Evolutionary conservation across 1,284 basidiomycete genomes (phyloP), one percentile per base, ranked within the genome.

Genomic region (Rhizopogon parksii): DNA sequence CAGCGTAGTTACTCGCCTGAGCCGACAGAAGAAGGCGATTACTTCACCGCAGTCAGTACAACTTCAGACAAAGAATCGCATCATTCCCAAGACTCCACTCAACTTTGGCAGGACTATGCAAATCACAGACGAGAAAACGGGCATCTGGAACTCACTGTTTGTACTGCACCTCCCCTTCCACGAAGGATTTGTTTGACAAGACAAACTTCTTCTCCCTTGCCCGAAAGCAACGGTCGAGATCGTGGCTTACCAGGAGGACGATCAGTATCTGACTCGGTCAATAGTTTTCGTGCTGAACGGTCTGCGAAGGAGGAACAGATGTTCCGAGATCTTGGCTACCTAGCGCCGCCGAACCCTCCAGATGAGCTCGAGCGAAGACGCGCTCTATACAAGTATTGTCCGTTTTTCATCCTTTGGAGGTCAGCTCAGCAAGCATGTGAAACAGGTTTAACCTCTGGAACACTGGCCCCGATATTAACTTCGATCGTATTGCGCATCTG

Each of bases 401-500:
- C 34, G 5, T 35, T 38, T 47, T 12, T 35, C 14, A 32, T 27
- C 17, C 37, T 34, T 37, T 58, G 45, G 57, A 39, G 46, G 43
- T 34, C 42, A 45, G 14, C 42, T 45, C 17, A 45, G 30, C 8
- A 2, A 45, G 42, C 15, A n/a, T 63, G n/a, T 4, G 7, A 50
- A 52, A 60, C 57, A 88, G 87, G 57, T 93, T 89, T 71, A 92
- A 92, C 58, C 88, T 95, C 30, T 83, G 91, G 76, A 82, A 89
- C 57, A 92, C 91, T 0, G 82, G 82, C 14, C 76, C 84, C 14
- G 92, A 97, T 64, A 73, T 82, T 57, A 95, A 95, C 65, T 96
- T 97, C 65, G 93, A 96, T 67, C 81, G 94, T 17, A 95, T 97
- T 56, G 85, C 79, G 57, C 91, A 80, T 74, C 77, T 97, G 45